Conservation (phyloP, 257 asterid species). For the Knoxia roxburghii region DNA sequence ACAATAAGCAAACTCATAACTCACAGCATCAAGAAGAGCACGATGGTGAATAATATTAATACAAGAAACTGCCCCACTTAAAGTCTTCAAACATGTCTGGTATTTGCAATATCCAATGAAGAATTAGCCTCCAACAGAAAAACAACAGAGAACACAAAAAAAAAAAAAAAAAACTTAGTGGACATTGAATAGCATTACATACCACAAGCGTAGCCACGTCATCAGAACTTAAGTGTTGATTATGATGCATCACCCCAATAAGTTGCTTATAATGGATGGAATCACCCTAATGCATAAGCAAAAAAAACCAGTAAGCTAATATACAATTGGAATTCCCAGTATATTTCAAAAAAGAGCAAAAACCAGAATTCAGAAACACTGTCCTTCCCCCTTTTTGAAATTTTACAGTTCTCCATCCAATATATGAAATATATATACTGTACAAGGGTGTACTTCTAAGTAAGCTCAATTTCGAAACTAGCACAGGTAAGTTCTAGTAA, state of each 20-base stretch:
- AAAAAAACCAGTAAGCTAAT: neutral
- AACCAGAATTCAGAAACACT: neutral
- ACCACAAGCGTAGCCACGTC: constrained; percentile 89
- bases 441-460: no score
- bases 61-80: constrained; percentile 67
- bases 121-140: neutral
- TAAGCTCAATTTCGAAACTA: neutral
- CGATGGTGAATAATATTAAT: constrained; percentile 59
- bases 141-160: neutral
- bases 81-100: constrained; percentile 81
- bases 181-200: constrained; percentile 17
- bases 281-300: constrained; percentile 45
- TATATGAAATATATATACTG: no score
- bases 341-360: neutral
- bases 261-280: constrained; percentile 51
- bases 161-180: neutral
- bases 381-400: neutral
- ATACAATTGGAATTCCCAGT: neutral
- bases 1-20: constrained; percentile 18
- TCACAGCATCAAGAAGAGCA: constrained; percentile 63
- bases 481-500: no score
- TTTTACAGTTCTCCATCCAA: neutral
- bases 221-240: constrained; percentile 40
- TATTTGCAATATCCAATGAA: constrained; percentile 7
- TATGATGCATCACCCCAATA: constrained; percentile 47